These are phyloP conservation scores for Whalleya microplaca DNA, from an alignment of 2,329 filamentous ascomycete genomes.

Conservation along the genomic window DNA sequence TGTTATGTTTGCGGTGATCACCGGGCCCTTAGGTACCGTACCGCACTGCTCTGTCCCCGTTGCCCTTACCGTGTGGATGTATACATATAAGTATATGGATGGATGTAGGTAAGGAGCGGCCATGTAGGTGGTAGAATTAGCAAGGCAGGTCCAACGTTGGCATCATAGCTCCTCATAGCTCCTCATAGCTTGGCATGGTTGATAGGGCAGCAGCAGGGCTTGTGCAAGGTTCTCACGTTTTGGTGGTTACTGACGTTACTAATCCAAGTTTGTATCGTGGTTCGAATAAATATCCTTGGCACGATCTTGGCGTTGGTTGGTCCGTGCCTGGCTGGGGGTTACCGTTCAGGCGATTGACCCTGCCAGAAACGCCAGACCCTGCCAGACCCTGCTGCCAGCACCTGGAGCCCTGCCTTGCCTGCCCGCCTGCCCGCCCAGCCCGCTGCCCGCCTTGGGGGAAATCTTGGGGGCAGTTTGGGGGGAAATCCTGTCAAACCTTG, in stretches of 20 bases:
- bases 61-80: too few species aligned
- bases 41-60: too few species aligned
- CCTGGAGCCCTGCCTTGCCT: too few species aligned
- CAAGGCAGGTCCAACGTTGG: too few species aligned
- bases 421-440: too few species aligned
- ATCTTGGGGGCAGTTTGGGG: background rate
- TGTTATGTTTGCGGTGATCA: too few species aligned
- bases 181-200: background rate
- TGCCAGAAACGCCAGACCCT: too few species aligned
- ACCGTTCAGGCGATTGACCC: background rate
- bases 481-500: background rate
- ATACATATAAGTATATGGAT: too few species aligned
- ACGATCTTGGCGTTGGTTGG: conserved; percentile 30
- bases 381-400: too few species aligned
- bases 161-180: background rate
- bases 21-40: too few species aligned
- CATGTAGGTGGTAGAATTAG: too few species aligned
- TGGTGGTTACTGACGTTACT: conserved; percentile 16
- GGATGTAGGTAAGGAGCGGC: too few species aligned
- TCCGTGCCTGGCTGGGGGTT: conserved; percentile 25
- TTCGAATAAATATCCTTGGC: conserved; percentile 32
- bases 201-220: conserved; percentile 17
- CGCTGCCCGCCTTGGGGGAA: background rate
- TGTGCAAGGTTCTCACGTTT: conserved; percentile 30
- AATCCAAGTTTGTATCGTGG: conserved; percentile 26